Conservation (phyloP, 495 filamentous ascomycete genomes). For the Penicillium maclennaniae region DNA sequence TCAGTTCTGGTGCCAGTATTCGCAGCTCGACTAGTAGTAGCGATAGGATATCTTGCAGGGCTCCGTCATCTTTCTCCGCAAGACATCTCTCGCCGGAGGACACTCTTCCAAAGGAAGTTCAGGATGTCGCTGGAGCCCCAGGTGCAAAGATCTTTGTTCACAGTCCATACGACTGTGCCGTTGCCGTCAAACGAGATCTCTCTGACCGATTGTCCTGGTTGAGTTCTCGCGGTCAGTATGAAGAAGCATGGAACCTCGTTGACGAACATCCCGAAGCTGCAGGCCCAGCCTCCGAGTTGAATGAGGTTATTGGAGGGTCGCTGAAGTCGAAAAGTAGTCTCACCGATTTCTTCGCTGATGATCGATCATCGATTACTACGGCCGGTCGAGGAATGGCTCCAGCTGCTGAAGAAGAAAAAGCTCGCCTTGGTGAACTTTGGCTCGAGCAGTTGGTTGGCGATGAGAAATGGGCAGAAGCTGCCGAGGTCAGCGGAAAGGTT, state of each 20-base stretch:
- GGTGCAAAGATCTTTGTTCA: conserved; percentile 94
- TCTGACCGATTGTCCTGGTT: conserved; percentile 83
- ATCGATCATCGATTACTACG: conserved; percentile 58
- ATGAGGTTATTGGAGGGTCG: conserved; percentile 56
- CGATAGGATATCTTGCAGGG: conserved; percentile 46
- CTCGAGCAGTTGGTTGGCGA: conserved; percentile 73
- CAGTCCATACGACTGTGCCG: conserved; percentile 90
- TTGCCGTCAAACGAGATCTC: conserved; percentile 80
- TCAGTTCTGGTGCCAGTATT: conserved; percentile 83
- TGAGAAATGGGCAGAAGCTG: conserved; percentile 72
- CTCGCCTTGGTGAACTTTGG: conserved; percentile 89
- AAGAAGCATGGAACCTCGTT: conserved; percentile 82
- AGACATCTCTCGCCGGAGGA: conserved; percentile 28
- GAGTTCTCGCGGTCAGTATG: conserved; percentile 69
- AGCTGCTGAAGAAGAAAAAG: conserved; percentile 82
- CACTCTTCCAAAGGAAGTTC: conserved; percentile 34
- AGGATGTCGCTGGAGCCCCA: conserved; percentile 49
- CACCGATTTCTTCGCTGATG: conserved; percentile 78
- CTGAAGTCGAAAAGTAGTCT: conserved; percentile 52
- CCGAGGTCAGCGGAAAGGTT: conserved; percentile 73
- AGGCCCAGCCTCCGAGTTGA: conserved; percentile 24
- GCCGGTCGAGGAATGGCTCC: conserved; percentile 44
- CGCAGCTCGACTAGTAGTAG: conserved; percentile 65
- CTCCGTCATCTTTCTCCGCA: conserved; percentile 41
- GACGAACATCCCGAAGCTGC: conserved; percentile 69